A percentile compares a stretch with the other conserved stretches of the same genome.
phyloP scores from a whole-genome alignment of 2,329 filamentous ascomycete genomes.

The Colletotrichum tabaci region DNA sequence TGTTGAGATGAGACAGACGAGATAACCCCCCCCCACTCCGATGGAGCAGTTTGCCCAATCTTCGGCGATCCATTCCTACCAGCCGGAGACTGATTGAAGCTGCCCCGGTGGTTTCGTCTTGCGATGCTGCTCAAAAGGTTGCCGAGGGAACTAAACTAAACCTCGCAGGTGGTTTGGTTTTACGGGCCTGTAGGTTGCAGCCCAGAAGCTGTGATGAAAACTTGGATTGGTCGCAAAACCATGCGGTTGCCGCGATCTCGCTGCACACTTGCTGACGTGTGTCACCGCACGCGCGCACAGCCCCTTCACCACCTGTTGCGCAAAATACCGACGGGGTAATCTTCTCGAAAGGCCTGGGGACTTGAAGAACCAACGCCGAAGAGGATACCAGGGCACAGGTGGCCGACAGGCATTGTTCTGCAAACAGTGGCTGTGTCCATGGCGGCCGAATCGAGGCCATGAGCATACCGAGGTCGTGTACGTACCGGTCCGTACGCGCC shows the following conservation, averaged over 20 bases:
- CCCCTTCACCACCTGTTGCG: constrained; percentile 31
- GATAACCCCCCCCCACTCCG: background rate
- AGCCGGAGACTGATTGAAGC: constrained; percentile 13
- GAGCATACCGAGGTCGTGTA: background rate
- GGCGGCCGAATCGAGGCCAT: constrained; percentile 1
- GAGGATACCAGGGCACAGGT: background rate
- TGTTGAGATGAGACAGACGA: constrained; percentile 38
- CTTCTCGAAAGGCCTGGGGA: constrained; percentile 5
- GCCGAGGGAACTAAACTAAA: background rate
- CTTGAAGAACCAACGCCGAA: constrained; percentile 7
- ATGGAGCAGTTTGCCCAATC: constrained; percentile 23
- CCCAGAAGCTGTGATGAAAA: constrained; percentile 26
- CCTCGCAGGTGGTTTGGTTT: background rate
- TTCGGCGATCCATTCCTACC: constrained; percentile 23
- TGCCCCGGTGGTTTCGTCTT: constrained; percentile 24
- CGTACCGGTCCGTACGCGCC: background rate
- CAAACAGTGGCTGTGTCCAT: background rate
- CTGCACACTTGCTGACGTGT: constrained; percentile 42
- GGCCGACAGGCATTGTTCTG: background rate
- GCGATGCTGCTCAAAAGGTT: constrained; percentile 15
- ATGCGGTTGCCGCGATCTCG: constrained; percentile 39
- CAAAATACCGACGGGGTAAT: constrained; percentile 8
- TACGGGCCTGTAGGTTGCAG: constrained; percentile 22
- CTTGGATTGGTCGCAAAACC: constrained; percentile 32
- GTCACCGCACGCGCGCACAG: constrained; percentile 37